Conservation (phyloP, 1,139 yeast species). For the Magnusiomyces clavatus region DNA sequence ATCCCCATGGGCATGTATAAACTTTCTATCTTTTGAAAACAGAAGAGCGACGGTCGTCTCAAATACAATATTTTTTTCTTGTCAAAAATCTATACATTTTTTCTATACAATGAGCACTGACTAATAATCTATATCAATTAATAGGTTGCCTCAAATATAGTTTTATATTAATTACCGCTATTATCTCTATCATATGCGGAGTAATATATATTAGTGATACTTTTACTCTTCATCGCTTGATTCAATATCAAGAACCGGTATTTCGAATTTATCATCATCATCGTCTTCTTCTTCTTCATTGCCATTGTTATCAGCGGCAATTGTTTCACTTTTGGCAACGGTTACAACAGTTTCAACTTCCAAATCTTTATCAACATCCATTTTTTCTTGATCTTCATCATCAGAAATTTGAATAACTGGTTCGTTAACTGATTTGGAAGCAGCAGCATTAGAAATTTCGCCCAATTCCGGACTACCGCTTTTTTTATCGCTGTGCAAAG, state of each 20-base stretch:
- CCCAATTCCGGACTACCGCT: no score
- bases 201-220: neutral
- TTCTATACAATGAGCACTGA: no score
- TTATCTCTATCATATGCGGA: neutral
- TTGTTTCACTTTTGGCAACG: neutral
- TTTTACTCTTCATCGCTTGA: neutral
- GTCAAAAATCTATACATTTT: no score
- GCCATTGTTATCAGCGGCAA: neutral
- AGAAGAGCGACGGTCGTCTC: no score
- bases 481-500: no score
- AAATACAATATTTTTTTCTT: no score
- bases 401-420: no score
- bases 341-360: neutral
- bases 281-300: constrained; percentile 1
- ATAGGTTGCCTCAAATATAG: neutral
- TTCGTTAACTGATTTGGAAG: no score
- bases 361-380: neutral
- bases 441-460: no score
- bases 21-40: no score
- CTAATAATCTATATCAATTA: no score
- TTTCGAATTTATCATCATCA: neutral
- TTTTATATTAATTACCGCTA: neutral
- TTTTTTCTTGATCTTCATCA: neutral
- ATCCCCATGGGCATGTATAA: no score
- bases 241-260: neutral